Conservation (phyloP, 176 grass and related monocot genomes). For the Zoysia pacifica region DNA sequence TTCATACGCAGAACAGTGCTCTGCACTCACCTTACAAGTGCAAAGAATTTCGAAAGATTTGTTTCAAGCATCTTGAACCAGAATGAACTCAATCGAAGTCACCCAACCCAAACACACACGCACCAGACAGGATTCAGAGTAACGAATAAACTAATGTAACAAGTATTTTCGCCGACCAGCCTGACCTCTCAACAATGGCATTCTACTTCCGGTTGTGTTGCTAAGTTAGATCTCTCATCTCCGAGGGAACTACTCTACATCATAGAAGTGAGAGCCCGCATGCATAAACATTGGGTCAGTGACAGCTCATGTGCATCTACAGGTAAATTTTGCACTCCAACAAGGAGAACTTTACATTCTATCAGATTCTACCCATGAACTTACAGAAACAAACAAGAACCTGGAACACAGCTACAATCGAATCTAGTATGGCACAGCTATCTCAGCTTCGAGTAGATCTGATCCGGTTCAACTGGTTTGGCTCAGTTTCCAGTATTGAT, state of each 20-base stretch:
- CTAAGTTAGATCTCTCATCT: neutral
- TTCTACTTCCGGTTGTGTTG: neutral
- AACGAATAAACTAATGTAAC: neutral
- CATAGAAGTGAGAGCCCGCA: too few relatives aligned
- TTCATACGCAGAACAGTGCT: neutral
- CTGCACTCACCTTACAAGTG: neutral
- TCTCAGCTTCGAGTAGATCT: constrained; percentile 56
- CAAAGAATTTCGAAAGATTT: neutral
- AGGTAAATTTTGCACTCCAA: neutral
- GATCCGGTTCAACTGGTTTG: constrained; percentile 43
- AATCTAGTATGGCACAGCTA: constrained; percentile 5
- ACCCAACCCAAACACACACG: neutral
- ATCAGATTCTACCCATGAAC: constrained; percentile 37
- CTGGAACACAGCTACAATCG: neutral
- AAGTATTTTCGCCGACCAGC: neutral
- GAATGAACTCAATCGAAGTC: neutral
- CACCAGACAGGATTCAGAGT: neutral
- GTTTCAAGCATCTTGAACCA: neutral
- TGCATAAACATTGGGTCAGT: neutral
- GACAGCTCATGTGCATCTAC: neutral
- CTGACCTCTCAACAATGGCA: neutral
- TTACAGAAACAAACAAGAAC: constrained; percentile 11
- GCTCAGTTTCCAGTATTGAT: constrained; percentile 46
- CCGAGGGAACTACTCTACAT: too few relatives aligned
- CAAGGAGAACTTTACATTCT: constrained; percentile 40